Conservation (phyloP, 2,329 filamentous ascomycete species). For the Ascochyta viciae-villosae region DNA sequence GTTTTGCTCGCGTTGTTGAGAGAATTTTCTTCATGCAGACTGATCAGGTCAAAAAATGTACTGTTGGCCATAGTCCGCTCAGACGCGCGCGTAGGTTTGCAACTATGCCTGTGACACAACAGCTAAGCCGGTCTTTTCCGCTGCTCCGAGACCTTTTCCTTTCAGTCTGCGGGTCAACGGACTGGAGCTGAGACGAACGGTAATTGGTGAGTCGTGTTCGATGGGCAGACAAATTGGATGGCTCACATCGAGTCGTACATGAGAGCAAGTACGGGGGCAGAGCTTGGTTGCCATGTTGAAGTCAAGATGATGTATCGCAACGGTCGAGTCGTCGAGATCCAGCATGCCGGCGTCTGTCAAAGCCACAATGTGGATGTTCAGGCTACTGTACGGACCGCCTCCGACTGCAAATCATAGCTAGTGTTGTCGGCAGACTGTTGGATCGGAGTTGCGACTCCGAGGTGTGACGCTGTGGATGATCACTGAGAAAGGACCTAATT, state of each 20-base stretch:
- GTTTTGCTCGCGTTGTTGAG: background rate
- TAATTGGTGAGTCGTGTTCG: background rate
- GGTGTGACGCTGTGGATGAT: background rate
- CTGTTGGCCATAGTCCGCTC: background rate
- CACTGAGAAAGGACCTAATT: background rate
- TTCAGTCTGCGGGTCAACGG: background rate
- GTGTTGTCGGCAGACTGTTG: slow-evolving; percentile 1
- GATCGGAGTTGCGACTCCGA: slow-evolving; percentile 12
- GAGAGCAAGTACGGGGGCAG: background rate
- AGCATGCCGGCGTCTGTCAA: slow-evolving; percentile 6
- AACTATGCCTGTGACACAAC: background rate
- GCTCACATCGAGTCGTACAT: slow-evolving; percentile 1
- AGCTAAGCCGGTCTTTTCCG: slow-evolving; percentile 14
- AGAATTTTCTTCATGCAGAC: slow-evolving; percentile 7
- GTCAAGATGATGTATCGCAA: background rate
- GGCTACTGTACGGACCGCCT: slow-evolving; percentile 13
- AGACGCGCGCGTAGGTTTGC: slow-evolving; percentile 7
- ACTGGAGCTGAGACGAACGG: background rate
- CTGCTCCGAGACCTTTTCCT: slow-evolving; percentile 3
- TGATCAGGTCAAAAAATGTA: slow-evolving; percentile 2
- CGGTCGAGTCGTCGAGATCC: slow-evolving; percentile 9
- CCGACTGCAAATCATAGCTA: slow-evolving; percentile 18
- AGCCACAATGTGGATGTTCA: slow-evolving; percentile 15
- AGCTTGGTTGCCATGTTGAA: background rate
- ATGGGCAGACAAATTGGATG: background rate